Conservation (phyloP, 352 stramenopile species). For the Phytophthora fragariaefolia region DNA sequence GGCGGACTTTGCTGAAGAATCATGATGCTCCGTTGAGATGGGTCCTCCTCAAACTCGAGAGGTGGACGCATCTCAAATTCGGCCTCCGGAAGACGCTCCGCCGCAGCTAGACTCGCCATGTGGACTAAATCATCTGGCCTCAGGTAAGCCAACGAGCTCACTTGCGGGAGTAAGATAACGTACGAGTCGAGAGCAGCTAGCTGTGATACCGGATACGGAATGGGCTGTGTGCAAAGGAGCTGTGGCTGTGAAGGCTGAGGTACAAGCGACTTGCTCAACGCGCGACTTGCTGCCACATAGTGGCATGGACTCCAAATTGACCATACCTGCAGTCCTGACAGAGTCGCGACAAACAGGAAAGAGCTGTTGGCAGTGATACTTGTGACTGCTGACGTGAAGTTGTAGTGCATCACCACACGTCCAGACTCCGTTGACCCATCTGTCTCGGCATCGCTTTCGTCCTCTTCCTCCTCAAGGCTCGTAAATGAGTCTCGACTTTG, state of each 20-base stretch:
- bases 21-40: conserved; percentile 44
- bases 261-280: conserved; percentile 58
- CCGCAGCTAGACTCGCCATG: conserved; percentile 46
- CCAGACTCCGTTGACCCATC: conserved; percentile 55
- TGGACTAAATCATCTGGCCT: conserved; percentile 49
- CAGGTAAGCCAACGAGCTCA: conserved; percentile 25
- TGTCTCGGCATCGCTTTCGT: conserved; percentile 17
- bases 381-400: conserved; percentile 65
- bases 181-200: conserved; percentile 83
- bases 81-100: conserved; percentile 51
- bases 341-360: conserved; percentile 82
- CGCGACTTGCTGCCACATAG: conserved; percentile 72
- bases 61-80: conserved; percentile 66
- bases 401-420: conserved; percentile 88
- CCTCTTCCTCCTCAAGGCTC: conserved; percentile 33
- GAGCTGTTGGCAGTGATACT: conserved; percentile 85
- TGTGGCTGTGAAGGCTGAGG: conserved; percentile 78
- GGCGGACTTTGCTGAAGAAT: conserved; percentile 83
- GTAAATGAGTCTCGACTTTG: conserved; percentile 48
- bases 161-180: conserved; percentile 66
- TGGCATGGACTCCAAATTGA: conserved; percentile 90
- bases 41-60: conserved; percentile 9
- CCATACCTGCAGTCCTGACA: conserved; percentile 79
- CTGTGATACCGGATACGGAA: conserved; percentile 61
- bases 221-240: conserved; percentile 67